Base-by-base conservation (phyloP, 805 yeast species). In the Ogataea ganodermae region DNA sequence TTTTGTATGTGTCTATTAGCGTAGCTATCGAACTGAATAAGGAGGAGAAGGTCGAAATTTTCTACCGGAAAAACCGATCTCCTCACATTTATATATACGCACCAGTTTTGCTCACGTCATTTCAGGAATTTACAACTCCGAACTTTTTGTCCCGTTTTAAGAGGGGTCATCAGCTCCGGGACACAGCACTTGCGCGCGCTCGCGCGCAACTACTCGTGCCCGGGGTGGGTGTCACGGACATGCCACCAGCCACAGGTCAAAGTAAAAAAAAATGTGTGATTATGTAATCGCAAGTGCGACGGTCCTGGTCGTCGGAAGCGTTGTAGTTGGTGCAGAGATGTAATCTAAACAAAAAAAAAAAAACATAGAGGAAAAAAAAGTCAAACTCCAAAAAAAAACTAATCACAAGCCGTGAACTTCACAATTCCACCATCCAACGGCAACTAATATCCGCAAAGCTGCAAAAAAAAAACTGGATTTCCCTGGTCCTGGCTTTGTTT, bases 61-160 rank as follows among this genome's bases (percentile, higher is more conserved):
- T 6, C 3, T 22, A 14, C 35, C 35, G 28, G 43, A 40, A 30
- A 30, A 30, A 22, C 38, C 38, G 42, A 24, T 30, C 39, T 31
- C 32, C 30, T 32, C 44, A 28, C 43, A 17, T 23, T 27, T 36
- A 40, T 48, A 48, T 40, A 48, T 39, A 41, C 36, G 36, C 23
- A 33, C 36, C 10, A 33, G 33, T 33, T 31, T 35, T 27, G 49
- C 41, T 45, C 54, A 40, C 46, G 50, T 48, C 52, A 45, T 36
- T 30, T 8, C 31, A 46, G 55, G 55, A 48, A 40, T 28, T 48
- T 42, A 49, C 52, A 47, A 41, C 49, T 50, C 53, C 53, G 53
- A 46, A 44, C 35, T 14, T 21, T 14, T 20, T 7, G 24, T n/a
- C n/a, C 50, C 49, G 39, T 22, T 35, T 49, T 39, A 12, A 24